Conservation (phyloP, 2,329 filamentous ascomycete species). For the Bipolaris zeicola region DNA sequence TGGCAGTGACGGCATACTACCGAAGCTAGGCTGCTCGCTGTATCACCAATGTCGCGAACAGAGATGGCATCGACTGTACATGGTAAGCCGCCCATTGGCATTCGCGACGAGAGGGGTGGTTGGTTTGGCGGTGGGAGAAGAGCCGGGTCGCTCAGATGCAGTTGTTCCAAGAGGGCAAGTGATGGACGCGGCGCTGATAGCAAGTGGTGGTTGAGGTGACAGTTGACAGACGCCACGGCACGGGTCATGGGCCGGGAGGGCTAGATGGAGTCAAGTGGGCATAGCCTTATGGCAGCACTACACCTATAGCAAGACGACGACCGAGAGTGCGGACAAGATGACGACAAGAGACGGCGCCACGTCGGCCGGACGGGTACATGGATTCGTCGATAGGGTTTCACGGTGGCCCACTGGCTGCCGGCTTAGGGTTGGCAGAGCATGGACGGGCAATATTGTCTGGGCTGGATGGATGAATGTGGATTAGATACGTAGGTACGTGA, state of each 20-base stretch:
- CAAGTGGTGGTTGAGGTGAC: neutral
- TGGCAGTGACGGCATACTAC: neutral
- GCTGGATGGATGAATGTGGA: too few relatives aligned
- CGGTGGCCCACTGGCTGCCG: too few relatives aligned
- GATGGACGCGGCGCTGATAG: neutral
- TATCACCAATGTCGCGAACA: slow-evolving; percentile 10
- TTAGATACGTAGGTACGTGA: too few relatives aligned
- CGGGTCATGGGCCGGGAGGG: neutral
- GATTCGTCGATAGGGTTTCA: too few relatives aligned
- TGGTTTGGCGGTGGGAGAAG: neutral
- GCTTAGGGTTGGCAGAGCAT: neutral
- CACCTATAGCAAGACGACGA: too few relatives aligned
- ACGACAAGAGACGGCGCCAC: slow-evolving; percentile 13
- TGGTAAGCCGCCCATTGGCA: neutral
- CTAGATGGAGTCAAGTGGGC: neutral
- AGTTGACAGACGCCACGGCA: slow-evolving; percentile 9
- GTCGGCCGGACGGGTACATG: slow-evolving; percentile 8
- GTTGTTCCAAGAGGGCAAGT: neutral
- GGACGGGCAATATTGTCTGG: neutral
- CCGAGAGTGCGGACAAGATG: slow-evolving; percentile 3
- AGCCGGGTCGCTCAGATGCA: neutral
- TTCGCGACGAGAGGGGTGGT: neutral
- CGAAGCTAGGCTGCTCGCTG: neutral
- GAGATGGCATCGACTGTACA: neutral
- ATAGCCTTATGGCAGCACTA: neutral